These are phyloP conservation scores for Coemansia sp. DNA, from an alignment of 192 early-diverging fungal species.

Conservation along the genomic window DNA sequence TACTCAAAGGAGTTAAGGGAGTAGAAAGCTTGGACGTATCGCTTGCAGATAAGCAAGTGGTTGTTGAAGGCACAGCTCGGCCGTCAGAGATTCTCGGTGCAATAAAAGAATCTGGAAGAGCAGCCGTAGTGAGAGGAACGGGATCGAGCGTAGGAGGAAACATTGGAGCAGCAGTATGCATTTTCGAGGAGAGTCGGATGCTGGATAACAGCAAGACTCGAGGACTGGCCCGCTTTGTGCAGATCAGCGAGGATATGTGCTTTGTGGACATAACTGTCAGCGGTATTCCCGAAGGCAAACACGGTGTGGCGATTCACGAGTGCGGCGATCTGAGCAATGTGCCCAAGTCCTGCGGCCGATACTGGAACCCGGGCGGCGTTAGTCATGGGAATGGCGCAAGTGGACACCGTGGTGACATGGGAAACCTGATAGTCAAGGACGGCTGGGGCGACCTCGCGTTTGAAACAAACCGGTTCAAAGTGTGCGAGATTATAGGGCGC, in stretches of 20 bases:
- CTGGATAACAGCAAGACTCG: constrained; percentile 14
- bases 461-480: constrained; percentile 71
- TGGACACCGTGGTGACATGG: constrained; percentile 62
- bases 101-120: constrained; percentile 71
- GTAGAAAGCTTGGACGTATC: constrained; percentile 66
- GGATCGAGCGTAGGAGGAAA: constrained; percentile 58
- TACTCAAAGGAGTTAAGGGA: constrained; percentile 56
- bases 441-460: constrained; percentile 75
- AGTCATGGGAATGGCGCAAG: constrained; percentile 26
- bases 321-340: constrained; percentile 68
- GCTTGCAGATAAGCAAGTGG: constrained; percentile 68
- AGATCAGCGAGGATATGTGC: constrained; percentile 66
- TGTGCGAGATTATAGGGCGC: constrained; percentile 89
- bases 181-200: constrained; percentile 67
- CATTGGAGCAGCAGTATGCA: constrained; percentile 86
- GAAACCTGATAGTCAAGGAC: constrained; percentile 64
- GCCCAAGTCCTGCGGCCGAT: constrained; percentile 44
- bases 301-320: constrained; percentile 76
- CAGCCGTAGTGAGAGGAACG: constrained; percentile 76
- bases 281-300: constrained; percentile 61
- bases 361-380: constrained; percentile 29
- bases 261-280: constrained; percentile 81
- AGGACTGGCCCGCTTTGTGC: constrained; percentile 81
- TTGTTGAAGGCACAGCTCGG: constrained; percentile 63
- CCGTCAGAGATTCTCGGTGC: constrained; percentile 59